A percentile compares a stretch with the other conserved stretches of the same genome.
These are phyloP conservation scores for Ogataea nakhonphanomensis DNA, from an alignment of 805 yeast species.

Conservation along the genomic window DNA sequence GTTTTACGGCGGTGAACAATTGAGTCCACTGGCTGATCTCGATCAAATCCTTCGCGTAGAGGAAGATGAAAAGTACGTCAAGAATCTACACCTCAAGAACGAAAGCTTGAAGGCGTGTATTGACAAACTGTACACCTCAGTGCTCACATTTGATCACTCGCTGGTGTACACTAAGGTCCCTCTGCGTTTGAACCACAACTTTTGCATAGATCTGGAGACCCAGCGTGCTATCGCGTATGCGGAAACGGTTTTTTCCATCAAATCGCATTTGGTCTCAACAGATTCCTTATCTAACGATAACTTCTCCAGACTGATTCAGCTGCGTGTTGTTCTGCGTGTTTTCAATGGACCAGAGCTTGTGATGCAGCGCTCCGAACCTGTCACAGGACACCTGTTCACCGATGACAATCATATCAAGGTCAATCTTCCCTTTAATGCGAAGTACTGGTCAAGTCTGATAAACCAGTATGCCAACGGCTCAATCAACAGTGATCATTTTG, in stretches of 20 bases:
- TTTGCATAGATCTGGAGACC: slow-evolving; percentile 23
- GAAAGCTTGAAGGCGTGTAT: slow-evolving; percentile 19
- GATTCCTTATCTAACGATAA: slow-evolving; percentile 13
- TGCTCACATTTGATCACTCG: slow-evolving; percentile 21
- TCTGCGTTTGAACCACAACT: slow-evolving; percentile 13
- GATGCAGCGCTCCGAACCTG: slow-evolving; percentile 28
- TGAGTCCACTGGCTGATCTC: slow-evolving; percentile 22
- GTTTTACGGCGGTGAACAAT: slow-evolving; percentile 9
- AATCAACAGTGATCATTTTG: slow-evolving; percentile 20
- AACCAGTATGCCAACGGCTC: slow-evolving; percentile 33
- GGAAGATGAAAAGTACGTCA: slow-evolving; percentile 27
- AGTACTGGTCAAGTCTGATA: slow-evolving; percentile 31
- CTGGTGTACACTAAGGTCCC: slow-evolving; percentile 29
- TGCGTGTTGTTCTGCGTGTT: slow-evolving; percentile 27
- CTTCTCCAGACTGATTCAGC: slow-evolving; percentile 28
- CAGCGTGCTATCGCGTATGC: slow-evolving; percentile 30
- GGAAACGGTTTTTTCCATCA: slow-evolving; percentile 23
- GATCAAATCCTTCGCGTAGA: slow-evolving; percentile 19
- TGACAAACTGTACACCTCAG: slow-evolving; percentile 22
- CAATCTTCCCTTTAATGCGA: slow-evolving; percentile 31
- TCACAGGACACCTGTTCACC: slow-evolving; percentile 27
- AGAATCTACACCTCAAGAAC: slow-evolving; percentile 19
- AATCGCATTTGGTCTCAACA: slow-evolving; percentile 15
- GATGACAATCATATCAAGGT: slow-evolving; percentile 22
- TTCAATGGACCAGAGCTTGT: slow-evolving; percentile 24